Evolutionary conservation across 2,329 filamentous ascomycete genomes (phyloP), one percentile per base, ranked within the genome.

Genomic region (Trichoderma gracile): DNA sequence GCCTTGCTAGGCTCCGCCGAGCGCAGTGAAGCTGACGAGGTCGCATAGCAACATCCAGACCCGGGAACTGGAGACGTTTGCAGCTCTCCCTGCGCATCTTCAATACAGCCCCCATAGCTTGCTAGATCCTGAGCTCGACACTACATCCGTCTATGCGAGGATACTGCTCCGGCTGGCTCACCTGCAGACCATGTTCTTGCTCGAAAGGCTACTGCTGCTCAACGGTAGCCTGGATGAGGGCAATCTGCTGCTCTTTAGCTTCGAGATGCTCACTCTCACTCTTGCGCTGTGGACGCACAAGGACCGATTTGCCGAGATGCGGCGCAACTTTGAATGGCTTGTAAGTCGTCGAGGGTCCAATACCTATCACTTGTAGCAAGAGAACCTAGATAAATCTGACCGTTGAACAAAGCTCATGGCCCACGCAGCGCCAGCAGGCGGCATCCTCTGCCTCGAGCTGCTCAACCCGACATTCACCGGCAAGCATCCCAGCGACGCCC

Each of bases 121-220:
- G 1, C 73, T 77, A 15, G 71, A 77, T 15, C 71, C 70, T 0
- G 69, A 73, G 0, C 45, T 74, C 0, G 67, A 75, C 4, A 66
- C 75, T 0, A 67, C 74, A 0, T 70, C 71, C 0, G 66, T 83
- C 0, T 82, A 82, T 53, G 74, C 76, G 6, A 75, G 81, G 2
- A 77, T 83, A 15, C 71, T 86, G 1, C 72, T 84, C 0, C 76
- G 77, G 2, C 75, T 86, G 2, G 78, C 81, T 23, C 80, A 84
- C 47, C 72, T 86, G 0, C 82, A 87, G 53, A 86, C 86, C 43
- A 75, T 84, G 5, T 87, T 89, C 64, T 79, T 88, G 15, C 74
- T 87, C 9, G 82, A 88, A 63, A 78, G 86, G 17, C 78, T 87
- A 0, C 73, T 88, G 5, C 76, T 83, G 27, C 83, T 82, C 19